These are phyloP conservation scores for Lactarius tabidus DNA, from an alignment of 768 basidiomycete genomes.

Conservation along the genomic window DNA sequence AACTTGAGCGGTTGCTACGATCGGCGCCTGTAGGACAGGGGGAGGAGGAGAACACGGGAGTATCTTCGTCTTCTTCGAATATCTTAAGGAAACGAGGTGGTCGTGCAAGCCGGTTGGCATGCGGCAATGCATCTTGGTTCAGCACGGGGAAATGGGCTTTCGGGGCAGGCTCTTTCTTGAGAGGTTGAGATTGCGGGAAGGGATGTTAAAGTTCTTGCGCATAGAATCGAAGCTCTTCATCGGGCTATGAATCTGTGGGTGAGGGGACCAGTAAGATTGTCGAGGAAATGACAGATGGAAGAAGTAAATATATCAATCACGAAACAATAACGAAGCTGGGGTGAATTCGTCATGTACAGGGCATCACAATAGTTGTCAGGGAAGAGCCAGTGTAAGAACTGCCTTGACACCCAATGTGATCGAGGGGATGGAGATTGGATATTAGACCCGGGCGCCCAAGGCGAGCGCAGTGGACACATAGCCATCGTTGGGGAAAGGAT, in stretches of 20 bases:
- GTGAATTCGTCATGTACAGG: not conserved
- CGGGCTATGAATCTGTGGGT: conserved; percentile 32
- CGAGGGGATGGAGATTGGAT: not conserved
- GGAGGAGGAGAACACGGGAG: conserved; percentile 42
- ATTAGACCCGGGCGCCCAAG: not conserved
- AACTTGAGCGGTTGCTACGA: conserved; percentile 27
- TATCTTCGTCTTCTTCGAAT: too few species aligned
- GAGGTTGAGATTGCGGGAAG: conserved; percentile 36
- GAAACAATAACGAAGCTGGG: not conserved
- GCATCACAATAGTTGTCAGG: not conserved
- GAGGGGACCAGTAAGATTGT: not conserved
- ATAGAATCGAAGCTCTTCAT: conserved; percentile 62
- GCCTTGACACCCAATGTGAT: not conserved
- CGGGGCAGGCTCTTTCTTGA: conserved; percentile 40
- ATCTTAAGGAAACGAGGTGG: conserved; percentile 38
- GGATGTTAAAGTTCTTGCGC: conserved; percentile 54
- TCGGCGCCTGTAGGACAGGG: conserved; percentile 24
- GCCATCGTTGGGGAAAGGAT: not conserved
- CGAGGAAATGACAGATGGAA: not conserved
- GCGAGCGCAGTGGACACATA: too few species aligned
- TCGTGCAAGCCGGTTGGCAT: conserved; percentile 54
- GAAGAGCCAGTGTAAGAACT: not conserved
- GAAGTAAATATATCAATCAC: not conserved
- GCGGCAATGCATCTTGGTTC: conserved; percentile 44
- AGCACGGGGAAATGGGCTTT: conserved; percentile 45